phyloP scores from a whole-genome alignment of 75 land plant genomes.

The Picea glauca region DNA sequence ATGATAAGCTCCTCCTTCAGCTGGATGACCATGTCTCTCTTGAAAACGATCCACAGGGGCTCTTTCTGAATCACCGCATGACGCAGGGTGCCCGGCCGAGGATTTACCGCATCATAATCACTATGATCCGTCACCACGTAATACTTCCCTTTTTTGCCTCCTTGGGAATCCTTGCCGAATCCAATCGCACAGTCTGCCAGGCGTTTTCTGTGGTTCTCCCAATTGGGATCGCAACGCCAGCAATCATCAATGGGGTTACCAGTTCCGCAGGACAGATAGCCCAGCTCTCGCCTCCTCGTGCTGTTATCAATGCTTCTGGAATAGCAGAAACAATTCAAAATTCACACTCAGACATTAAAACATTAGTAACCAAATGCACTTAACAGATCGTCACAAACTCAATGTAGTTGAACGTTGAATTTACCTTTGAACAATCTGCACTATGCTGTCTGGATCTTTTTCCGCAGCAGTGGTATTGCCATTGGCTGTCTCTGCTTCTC shows the following conservation, averaged over 20 bases:
- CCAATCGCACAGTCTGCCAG: slow-evolving; percentile 72
- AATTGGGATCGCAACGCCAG: slow-evolving; percentile 67
- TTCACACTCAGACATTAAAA: neutral
- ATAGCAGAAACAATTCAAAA: neutral
- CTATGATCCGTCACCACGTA: slow-evolving; percentile 48
- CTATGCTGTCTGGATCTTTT: too few relatives aligned
- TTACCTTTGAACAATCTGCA: too few relatives aligned
- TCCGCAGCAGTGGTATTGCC: too few relatives aligned
- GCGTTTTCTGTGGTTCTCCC: slow-evolving; percentile 42
- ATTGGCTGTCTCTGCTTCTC: too few relatives aligned
- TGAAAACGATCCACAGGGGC: slow-evolving; percentile 66
- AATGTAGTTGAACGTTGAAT: too few relatives aligned
- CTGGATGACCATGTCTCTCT: slow-evolving; percentile 57
- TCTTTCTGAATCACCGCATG: slow-evolving; percentile 49
- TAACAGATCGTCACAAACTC: too few relatives aligned
- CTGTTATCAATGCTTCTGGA: slow-evolving; percentile 18
- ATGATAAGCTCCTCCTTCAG: slow-evolving; percentile 62
- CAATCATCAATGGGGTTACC: slow-evolving; percentile 75
- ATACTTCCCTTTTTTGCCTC: slow-evolving; percentile 46
- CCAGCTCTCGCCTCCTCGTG: slow-evolving; percentile 27
- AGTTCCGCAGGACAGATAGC: slow-evolving; percentile 36
- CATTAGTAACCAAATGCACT: too few relatives aligned
- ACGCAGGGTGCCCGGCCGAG: slow-evolving; percentile 54
- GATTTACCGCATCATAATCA: slow-evolving; percentile 58
- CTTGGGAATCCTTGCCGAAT: slow-evolving; percentile 55